Evolutionary conservation across 192 early-diverging fungal genomes (phyloP), one percentile per base, ranked within the genome.

Genomic region (Mycoemilia scoparia): DNA sequence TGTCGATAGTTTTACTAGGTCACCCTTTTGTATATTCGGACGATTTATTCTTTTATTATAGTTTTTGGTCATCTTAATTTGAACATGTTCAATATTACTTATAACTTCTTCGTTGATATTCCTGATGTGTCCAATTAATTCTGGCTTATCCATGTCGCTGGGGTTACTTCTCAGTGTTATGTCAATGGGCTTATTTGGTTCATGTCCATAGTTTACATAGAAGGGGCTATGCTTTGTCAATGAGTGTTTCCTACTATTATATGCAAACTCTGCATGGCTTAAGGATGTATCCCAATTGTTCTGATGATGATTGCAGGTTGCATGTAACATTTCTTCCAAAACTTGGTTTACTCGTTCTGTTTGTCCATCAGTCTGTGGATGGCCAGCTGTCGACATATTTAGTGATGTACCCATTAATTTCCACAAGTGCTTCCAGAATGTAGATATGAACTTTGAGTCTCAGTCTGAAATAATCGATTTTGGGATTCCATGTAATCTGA

Each of bases 311-410:
- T 42, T 38, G 2, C 31, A 12, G 24, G 38, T 25, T 2, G 25
- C 4, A 16, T n/a, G 18, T 12, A 50, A 21, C 36, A 50, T 43
- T 0, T 16, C 29, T 19, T 50, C 38, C 3, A 50, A 10, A 5
- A 32, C 16, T 10, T 31, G 20, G 31, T 42, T 50, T 10, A 31
- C 33, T 4, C 14, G n/a, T 30, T 49, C 46, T 3, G 39, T 41
- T 24, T 49, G 39, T 1, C 46, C 39, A 19, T 41, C 46, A 28
- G 46, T 42, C 29, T 42, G 34, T 15, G 39, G 31, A 29, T 41
- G 46, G 6, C 16, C 6, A 1, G 39, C 24, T 3, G 38, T 41
- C 18, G 33, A 30, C 25, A 25, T 39, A 2, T 13, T 1, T 4
- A 49, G 32, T 14, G 24, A 10, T 28, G 39, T 36, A 3, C 22